Evolutionary conservation across 257 asterid species (phyloP), one percentile per base, ranked within the genome.

Genomic region (Primulina huaijiensis): DNA sequence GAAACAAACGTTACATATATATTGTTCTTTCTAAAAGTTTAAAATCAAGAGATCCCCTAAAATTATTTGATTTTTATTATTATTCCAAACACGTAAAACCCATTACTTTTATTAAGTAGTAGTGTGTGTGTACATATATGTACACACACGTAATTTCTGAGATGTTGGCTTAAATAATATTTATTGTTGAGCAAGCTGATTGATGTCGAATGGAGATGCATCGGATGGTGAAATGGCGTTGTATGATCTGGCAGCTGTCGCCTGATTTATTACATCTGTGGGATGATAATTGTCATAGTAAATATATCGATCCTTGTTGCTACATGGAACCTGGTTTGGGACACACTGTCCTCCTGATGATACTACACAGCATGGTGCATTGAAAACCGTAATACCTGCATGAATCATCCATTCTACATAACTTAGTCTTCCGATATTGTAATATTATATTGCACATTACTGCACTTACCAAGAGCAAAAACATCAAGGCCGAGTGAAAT

Each of bases 221-320:
- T 80, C 79, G 1, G 63, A 8, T 0, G 82, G 78, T 4, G n/a
- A 40, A 4, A 33, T 2, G 2, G 80, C 76, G 31, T 31, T 46
- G 64, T 77, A 82, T 1, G 83, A 72, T 62, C 80, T 65, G 17
- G 40, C 5, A 5, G 82, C 84, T 12, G 2, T 12, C 20, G 21
- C 72, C 3, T 2, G 16, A 68, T 52, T 43, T 6, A 52, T 11
- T 1, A 16, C 1, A 58, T 81, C 81, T 0, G 78, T 30, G 2
- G 80, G 82, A 76, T 86, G 92, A 68, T 33, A 78, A 59, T 63
- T 66, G 59, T 87, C 92, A 72, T 75, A 87, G 62, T 77, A 84
- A 1, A 7, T 3, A 10, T 75, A 69, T 20, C 70, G 25, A 16
- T n/a, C 23, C 74, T 82, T 73, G 11, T 77, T 68, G 55, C 8